A percentile compares a stretch with the other conserved stretches of the same genome.
phyloP scores from a whole-genome alignment of 78 protist species.

The Tieghemostelium lacteum region DNA sequence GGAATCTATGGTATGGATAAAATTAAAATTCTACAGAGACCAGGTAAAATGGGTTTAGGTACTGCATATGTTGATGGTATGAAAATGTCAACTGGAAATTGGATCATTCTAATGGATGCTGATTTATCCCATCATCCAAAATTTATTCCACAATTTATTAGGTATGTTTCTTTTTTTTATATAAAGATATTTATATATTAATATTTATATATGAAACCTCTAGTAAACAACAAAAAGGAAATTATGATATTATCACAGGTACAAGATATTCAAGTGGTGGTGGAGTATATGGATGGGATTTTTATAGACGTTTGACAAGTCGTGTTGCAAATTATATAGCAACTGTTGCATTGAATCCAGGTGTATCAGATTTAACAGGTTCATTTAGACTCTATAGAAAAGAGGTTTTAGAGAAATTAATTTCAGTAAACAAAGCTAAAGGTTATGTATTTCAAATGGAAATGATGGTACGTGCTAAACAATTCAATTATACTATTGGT shows the following conservation, averaged over 20 bases:
- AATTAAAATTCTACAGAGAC: slow-evolving; percentile 78
- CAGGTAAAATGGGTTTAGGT: slow-evolving; percentile 94
- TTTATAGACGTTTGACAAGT: slow-evolving; percentile 84
- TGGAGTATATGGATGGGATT: slow-evolving; percentile 95
- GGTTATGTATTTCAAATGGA: slow-evolving; percentile 97
- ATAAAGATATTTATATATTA: not conserved
- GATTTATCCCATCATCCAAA: slow-evolving; percentile 96
- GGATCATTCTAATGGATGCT: slow-evolving; percentile 94
- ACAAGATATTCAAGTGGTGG: slow-evolving; percentile 92
- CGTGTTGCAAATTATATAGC: slow-evolving; percentile 94
- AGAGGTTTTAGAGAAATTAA: slow-evolving; percentile 82
- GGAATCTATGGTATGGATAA: slow-evolving; percentile 83
- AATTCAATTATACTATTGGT: slow-evolving; percentile 77
- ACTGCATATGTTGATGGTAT: slow-evolving; percentile 91
- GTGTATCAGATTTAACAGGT: slow-evolving; percentile 94
- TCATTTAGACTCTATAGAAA: slow-evolving; percentile 91
- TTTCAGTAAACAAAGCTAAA: slow-evolving; percentile 79
- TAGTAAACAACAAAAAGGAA: slow-evolving; percentile 72
- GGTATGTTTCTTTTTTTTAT: not conserved
- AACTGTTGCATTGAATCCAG: slow-evolving; percentile 76
- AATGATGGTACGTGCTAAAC: slow-evolving; percentile 90
- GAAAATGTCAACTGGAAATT: slow-evolving; percentile 89
- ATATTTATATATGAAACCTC: not conserved
- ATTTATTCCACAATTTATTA: slow-evolving; percentile 92
- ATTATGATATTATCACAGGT: slow-evolving; percentile 94